Percentiles rank a stretch among this genome's conserved stretches.
phyloP scores from a whole-genome alignment of 2,329 filamentous ascomycete species.

The Colletotrichum plurivorum region DNA sequence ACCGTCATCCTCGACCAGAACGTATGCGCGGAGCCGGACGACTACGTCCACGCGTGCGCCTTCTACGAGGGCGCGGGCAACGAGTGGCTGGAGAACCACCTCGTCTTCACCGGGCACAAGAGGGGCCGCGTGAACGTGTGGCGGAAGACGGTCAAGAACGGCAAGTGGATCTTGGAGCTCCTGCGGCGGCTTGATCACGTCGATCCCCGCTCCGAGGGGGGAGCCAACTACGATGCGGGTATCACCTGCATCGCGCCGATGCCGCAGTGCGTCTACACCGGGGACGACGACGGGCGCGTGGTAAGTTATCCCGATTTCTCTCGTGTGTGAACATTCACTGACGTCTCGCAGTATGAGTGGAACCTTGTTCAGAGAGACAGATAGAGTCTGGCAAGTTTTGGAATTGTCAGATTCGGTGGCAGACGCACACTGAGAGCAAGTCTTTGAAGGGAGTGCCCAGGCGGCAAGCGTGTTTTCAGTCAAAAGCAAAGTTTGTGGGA shows the following conservation, averaged over 20 bases:
- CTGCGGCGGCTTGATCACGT: slow-evolving; percentile 87
- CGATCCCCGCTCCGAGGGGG: slow-evolving; percentile 75
- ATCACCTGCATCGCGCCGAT: slow-evolving; percentile 91
- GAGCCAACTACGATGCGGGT: slow-evolving; percentile 71
- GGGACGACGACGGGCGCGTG: slow-evolving; percentile 93
- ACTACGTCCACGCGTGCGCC: slow-evolving; percentile 84
- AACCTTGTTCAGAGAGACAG: slow-evolving; percentile 71
- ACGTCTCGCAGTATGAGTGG: slow-evolving; percentile 71
- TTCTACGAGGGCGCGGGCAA: slow-evolving; percentile 94
- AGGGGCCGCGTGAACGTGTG: slow-evolving; percentile 87
- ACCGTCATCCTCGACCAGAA: slow-evolving; percentile 85
- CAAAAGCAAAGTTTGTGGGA: slow-evolving; percentile 38
- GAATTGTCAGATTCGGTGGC: background rate
- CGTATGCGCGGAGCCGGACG: slow-evolving; percentile 79
- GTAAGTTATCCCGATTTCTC: slow-evolving; percentile 61
- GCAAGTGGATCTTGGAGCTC: slow-evolving; percentile 82
- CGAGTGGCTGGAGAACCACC: slow-evolving; percentile 89
- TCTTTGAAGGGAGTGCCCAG: too few species aligned
- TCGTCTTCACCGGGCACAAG: slow-evolving; percentile 91
- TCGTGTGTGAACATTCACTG: background rate
- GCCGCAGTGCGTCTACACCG: slow-evolving; percentile 88
- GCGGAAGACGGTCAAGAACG: slow-evolving; percentile 69
- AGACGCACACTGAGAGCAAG: background rate
- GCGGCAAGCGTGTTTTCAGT: background rate
- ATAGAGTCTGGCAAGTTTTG: slow-evolving; percentile 55